A percentile compares a stretch with the other conserved stretches of the same genome.
phyloP scores from a whole-genome alignment of 1,139 yeast species.

The Pichia sp. region DNA sequence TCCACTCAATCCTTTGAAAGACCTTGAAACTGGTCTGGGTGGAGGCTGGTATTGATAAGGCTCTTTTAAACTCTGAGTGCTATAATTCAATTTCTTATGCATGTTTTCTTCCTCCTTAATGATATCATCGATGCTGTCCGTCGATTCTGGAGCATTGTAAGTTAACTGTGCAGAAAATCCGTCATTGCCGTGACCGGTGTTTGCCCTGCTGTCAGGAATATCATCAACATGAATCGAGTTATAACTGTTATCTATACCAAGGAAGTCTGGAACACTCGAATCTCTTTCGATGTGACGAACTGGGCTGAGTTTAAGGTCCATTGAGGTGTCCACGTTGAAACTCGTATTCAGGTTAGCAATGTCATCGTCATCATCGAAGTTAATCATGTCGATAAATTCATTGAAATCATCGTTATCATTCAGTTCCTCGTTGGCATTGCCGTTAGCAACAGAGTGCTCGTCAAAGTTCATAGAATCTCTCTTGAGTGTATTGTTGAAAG shows the following conservation, averaged over 20 bases:
- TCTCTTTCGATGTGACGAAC: conserved; percentile 9
- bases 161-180: background rate
- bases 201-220: background rate
- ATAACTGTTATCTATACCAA: conserved; percentile 17
- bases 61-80: conserved; percentile 8
- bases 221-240: conserved; percentile 14
- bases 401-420: conserved; percentile 34
- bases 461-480: conserved; percentile 8
- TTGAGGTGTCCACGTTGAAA: conserved; percentile 25
- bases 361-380: conserved; percentile 47
- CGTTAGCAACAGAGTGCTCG: background rate
- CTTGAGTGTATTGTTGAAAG: background rate
- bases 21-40: conserved; percentile 23
- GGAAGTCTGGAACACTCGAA: conserved; percentile 16
- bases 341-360: conserved; percentile 19
- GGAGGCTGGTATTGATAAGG: background rate
- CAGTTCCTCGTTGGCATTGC: background rate
- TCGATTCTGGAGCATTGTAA: conserved; percentile 4
- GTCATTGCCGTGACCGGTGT: background rate
- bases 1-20: conserved; percentile 59
- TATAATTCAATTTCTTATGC: conserved; percentile 2
- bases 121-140: conserved; percentile 16
- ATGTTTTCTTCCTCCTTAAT: conserved; percentile 16
- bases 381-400: conserved; percentile 64
- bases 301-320: conserved; percentile 17